Conservation (phyloP, 2,329 filamentous ascomycete genomes). For the Furcasterigmium furcatum region DNA sequence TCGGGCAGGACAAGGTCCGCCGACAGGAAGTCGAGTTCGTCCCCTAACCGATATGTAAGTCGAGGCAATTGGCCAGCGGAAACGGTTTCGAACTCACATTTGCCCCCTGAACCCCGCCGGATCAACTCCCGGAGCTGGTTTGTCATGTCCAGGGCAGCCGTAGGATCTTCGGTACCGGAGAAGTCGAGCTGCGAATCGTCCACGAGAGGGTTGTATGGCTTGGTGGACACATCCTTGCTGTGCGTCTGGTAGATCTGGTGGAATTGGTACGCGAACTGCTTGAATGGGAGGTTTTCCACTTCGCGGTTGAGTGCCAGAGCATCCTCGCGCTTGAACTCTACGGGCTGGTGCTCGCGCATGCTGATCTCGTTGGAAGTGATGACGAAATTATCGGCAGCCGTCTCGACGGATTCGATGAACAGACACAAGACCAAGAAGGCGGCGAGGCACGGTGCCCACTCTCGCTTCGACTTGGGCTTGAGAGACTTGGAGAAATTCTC, state of each 20-base stretch:
- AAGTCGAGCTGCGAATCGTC: slow-evolving; percentile 37
- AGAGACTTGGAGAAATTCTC: slow-evolving; percentile 49
- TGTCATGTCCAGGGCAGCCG: slow-evolving; percentile 41
- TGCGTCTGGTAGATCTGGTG: slow-evolving; percentile 59
- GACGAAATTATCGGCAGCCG: slow-evolving; percentile 49
- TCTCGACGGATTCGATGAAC: slow-evolving; percentile 56
- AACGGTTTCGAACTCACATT: not conserved
- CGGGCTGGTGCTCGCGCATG: slow-evolving; percentile 30
- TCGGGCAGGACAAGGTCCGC: slow-evolving; percentile 41
- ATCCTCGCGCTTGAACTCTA: slow-evolving; percentile 34
- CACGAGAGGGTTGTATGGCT: slow-evolving; percentile 53
- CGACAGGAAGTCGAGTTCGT: slow-evolving; percentile 40
- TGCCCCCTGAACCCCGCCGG: not conserved
- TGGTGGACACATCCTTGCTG: slow-evolving; percentile 41
- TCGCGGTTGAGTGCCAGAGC: slow-evolving; percentile 45
- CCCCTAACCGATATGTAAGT: slow-evolving; percentile 29
- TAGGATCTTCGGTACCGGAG: slow-evolving; percentile 38
- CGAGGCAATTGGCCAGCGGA: too few relatives aligned
- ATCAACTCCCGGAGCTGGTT: slow-evolving; percentile 39
- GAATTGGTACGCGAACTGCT: slow-evolving; percentile 58
- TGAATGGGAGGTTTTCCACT: slow-evolving; percentile 57
- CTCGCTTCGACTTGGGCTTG: slow-evolving; percentile 48
- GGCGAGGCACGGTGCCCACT: slow-evolving; percentile 56
- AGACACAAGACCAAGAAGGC: slow-evolving; percentile 55
- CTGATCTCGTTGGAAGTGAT: slow-evolving; percentile 48